phyloP scores from a whole-genome alignment of 2,329 filamentous ascomycete species.

The Aureobasidium zeae region DNA sequence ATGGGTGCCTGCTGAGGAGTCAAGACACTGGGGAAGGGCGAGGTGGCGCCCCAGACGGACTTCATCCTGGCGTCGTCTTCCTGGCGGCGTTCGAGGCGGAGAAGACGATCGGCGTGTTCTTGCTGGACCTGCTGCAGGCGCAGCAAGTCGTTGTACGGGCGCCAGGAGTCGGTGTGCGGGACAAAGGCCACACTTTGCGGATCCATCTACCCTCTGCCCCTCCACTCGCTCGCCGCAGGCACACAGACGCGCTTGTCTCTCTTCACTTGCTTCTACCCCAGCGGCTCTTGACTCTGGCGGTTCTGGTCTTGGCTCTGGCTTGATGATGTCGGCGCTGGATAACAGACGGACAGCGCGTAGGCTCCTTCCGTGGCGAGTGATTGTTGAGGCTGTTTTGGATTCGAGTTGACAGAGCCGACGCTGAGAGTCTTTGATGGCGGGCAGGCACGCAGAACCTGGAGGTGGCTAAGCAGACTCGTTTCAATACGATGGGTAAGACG shows the following conservation, averaged over 20 bases:
- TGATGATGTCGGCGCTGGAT: too few relatives aligned
- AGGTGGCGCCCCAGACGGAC: conserved; percentile 76
- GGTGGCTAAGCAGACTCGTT: too few relatives aligned
- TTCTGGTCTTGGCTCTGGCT: background rate
- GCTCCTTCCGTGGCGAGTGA: too few relatives aligned
- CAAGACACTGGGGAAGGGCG: conserved; percentile 79
- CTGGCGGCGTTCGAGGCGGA: conserved; percentile 51
- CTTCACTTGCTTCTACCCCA: too few relatives aligned
- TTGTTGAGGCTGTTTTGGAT: too few relatives aligned
- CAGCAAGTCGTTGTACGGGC: conserved; percentile 53
- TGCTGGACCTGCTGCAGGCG: conserved; percentile 51
- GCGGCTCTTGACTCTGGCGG: background rate
- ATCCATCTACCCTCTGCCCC: conserved; percentile 42
- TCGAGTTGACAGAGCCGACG: too few relatives aligned
- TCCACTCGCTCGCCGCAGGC: conserved; percentile 4
- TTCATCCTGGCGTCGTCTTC: conserved; percentile 60
- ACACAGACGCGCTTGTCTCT: background rate
- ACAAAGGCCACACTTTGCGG: conserved; percentile 53
- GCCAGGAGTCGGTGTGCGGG: conserved; percentile 51
- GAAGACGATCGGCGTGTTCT: conserved; percentile 53
- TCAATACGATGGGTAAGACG: too few relatives aligned
- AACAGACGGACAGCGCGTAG: too few relatives aligned
- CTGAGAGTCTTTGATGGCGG: too few relatives aligned
- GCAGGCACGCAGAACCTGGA: too few relatives aligned
- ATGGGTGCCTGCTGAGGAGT: conserved; percentile 75